Evolutionary conservation across 192 early-diverging fungal genomes (phyloP), one percentile per base, ranked within the genome.

Genomic region (Tieghemiomyces parasiticus): DNA sequence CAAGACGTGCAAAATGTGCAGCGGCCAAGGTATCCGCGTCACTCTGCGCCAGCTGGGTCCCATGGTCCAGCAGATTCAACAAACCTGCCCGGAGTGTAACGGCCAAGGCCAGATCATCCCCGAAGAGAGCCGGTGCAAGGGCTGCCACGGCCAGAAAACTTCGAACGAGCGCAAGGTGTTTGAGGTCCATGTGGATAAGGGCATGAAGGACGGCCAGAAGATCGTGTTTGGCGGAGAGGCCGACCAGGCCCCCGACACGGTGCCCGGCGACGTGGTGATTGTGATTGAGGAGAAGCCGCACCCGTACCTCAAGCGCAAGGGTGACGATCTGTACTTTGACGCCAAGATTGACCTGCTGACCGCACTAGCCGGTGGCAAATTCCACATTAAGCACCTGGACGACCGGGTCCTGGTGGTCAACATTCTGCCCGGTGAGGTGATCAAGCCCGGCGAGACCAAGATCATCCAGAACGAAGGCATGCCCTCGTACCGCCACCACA

Each of bases 51-150:
- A 97, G 69, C 87, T 99, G 76, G 97, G 97, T 28, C 97, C 97
- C 24, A 97, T 99, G 95, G 86, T 99, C 60, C 97, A 99, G 80
- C 97, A 97, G 78, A 90, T 97, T 75, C 97, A 99, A 73, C 92
- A 95, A 70, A 82, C 91, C 30, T 99, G 97, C 75, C 74, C 74
- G 34, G 82, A 84, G 46, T 99, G 97, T 75, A 74, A 80, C 52
- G 97, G 92, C 60, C 80, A 83, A 61, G 95, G 97, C 62, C 86
- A 94, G 66, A 79, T 88, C 62, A 93, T 99, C 61, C 81, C 84
- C 56, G 81, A 86, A 50, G 92, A 91, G 72, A 82, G 91, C 72
- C 76, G 87, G 60, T 99, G 97, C 82, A 87, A 83, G 67, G 61
- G 70, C 59, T 99, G 97, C 78, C 76, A 83, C 44, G 97, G 90